Evolutionary conservation across 192 early-diverging fungal species (phyloP), one percentile per base, ranked within the genome.

Genomic region (Backusella tarrabulga): DNA sequence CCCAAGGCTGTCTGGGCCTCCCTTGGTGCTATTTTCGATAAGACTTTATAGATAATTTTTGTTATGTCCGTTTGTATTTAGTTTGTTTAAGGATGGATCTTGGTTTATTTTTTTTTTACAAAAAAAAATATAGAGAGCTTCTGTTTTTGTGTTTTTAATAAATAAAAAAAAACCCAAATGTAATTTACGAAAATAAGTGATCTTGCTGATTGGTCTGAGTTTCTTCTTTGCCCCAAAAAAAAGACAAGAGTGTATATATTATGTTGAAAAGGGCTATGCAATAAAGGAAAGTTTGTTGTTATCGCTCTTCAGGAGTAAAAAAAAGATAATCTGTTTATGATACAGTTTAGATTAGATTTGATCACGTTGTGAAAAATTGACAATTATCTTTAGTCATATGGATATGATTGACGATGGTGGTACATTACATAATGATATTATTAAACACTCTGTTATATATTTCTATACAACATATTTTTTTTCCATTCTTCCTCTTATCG

Each of bases 1-100:
- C 96, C 94, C 67, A 87, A 88, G 76, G 88, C 91, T 32, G 98
- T 99, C 52, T 99, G 97, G 98, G 86, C 89, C 15, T 92, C 88
- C 69, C 88, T 99, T 68, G 84, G 89, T 74, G 95, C 96, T 76
- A 97, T 99, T 79, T 99, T 99, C 85, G 86, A 86, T 68, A 86
- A 90, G 52, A 77, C 80, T 36, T 68, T 74, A 34, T 81, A 81
- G 76, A 81, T 44, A 15, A 7, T 42, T 32, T 41, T 71, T 71
- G 42, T 71, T n/a, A 21, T 71, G 12, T 26, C 36, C 46, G 44
- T 46, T 71, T 71, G 54, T 60, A 60, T 60, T 60, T 60, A 60
- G 54, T 60, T 50, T 60, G 9, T 12, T 60, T 60, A 60, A 60
- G 54, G 23, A 60, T 26, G 21, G 54, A 60, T 26, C 23, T 60